phyloP scores from a whole-genome alignment of 257 asterid genomes.

The Agastache rugosa region DNA sequence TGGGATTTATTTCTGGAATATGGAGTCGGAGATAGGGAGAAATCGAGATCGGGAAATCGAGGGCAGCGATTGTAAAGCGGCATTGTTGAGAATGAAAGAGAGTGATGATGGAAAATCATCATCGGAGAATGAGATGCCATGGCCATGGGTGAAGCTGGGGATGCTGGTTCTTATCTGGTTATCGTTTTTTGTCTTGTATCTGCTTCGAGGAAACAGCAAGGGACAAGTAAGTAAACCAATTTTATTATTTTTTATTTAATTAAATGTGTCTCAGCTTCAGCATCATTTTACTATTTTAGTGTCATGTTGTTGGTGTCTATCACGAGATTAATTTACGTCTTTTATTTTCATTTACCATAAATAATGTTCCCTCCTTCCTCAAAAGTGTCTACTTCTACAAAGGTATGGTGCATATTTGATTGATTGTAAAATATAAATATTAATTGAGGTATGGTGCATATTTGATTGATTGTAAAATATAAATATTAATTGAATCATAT shows the following conservation, averaged over 20 bases:
- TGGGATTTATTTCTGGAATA: slow-evolving; percentile 63
- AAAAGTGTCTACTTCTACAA: too few relatives aligned
- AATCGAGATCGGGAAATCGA: slow-evolving; percentile 37
- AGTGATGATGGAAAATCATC: slow-evolving; percentile 1
- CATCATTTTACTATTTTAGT: too few relatives aligned
- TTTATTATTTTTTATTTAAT: background rate
- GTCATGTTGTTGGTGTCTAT: background rate
- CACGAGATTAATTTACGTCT: background rate
- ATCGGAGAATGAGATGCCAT: too few relatives aligned
- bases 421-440: too few relatives aligned
- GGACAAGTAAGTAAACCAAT: slow-evolving; percentile 56
- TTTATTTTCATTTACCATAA: background rate
- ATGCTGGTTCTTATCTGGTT: slow-evolving; percentile 67
- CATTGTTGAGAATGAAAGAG: slow-evolving; percentile 41
- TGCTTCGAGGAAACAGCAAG: slow-evolving; percentile 84
- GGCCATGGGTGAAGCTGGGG: slow-evolving; percentile 73
- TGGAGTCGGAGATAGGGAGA: slow-evolving; percentile 54
- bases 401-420: too few relatives aligned
- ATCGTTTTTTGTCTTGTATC: slow-evolving; percentile 61
- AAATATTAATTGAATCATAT: too few relatives aligned
- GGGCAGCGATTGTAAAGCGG: slow-evolving; percentile 35
- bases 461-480: too few relatives aligned
- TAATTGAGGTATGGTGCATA: too few relatives aligned
- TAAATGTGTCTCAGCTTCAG: too few relatives aligned
- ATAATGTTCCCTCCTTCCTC: too few relatives aligned